phyloP scores from a whole-genome alignment of 306 rosid species.

The Ormosia semicastrata region DNA sequence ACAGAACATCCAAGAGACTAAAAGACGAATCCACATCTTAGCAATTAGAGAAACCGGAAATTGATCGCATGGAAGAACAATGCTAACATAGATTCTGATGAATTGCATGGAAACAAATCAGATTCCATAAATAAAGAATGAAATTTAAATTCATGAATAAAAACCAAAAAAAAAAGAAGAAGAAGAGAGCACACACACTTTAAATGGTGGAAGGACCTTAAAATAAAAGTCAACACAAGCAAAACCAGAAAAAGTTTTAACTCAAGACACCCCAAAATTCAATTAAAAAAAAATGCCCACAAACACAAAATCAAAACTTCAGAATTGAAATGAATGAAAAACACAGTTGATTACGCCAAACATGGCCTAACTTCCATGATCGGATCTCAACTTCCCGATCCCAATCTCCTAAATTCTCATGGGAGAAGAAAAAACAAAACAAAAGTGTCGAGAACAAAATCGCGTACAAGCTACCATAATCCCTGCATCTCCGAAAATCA shows the following conservation, averaged over 20 bases:
- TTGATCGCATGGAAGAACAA: background rate
- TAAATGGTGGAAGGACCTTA: background rate
- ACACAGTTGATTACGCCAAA: conserved; percentile 1
- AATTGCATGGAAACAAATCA: conserved; percentile 12
- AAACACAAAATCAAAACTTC: background rate
- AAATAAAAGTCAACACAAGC: conserved; percentile 26
- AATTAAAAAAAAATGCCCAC: background rate
- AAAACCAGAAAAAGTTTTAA: background rate
- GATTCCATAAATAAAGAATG: background rate
- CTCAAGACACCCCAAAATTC: conserved; percentile 6
- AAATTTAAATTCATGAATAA: background rate
- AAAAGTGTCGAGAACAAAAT: background rate
- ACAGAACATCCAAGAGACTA: background rate
- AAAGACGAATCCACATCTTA: background rate
- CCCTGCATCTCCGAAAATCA: conserved; percentile 12
- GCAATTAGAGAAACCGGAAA: conserved; percentile 9
- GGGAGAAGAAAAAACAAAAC: background rate
- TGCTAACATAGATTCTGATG: background rate
- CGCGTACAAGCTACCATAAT: background rate
- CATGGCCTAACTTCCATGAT: conserved; percentile 22
- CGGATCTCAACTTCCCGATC: conserved; percentile 44
- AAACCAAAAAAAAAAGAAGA: background rate
- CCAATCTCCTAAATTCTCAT: background rate
- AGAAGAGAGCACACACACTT: background rate
- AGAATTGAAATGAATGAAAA: background rate